Evolutionary conservation across 345 rosid genomes (phyloP).

Genomic region (Tarenaya hassleriana): DNA sequence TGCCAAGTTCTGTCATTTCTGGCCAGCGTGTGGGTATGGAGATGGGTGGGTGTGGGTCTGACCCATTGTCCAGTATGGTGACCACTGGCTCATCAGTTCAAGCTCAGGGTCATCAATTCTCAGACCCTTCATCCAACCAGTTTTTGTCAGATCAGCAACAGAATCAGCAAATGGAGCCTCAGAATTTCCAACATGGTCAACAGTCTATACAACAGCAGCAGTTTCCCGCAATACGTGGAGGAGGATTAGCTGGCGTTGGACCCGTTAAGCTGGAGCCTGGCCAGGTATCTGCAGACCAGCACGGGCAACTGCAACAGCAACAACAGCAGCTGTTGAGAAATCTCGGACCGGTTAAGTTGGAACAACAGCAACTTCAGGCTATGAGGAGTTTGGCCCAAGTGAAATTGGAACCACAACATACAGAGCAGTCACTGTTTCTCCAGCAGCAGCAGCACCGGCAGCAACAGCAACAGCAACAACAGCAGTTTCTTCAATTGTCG

Average conservation of each 20-base stretch:
- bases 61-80: slow-evolving; percentile 61
- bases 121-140: slow-evolving; percentile 53
- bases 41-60: slow-evolving; percentile 62
- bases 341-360: slow-evolving; percentile 63
- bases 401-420: slow-evolving; percentile 73
- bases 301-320: slow-evolving; percentile 43
- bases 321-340: slow-evolving; percentile 58
- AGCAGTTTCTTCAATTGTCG: slow-evolving; percentile 70
- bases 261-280: slow-evolving; percentile 76
- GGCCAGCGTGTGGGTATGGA: slow-evolving; percentile 59
- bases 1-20: slow-evolving; percentile 42
- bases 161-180: slow-evolving; percentile 57
- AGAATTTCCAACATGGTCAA: slow-evolving; percentile 70
- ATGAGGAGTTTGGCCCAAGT: slow-evolving; percentile 61
- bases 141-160: slow-evolving; percentile 64
- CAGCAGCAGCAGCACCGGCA: slow-evolving; percentile 82
- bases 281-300: slow-evolving; percentile 62
- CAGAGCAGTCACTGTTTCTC: slow-evolving; percentile 67
- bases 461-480: slow-evolving; percentile 56
- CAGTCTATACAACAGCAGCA: slow-evolving; percentile 74
- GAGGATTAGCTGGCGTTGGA: slow-evolving; percentile 65
- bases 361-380: slow-evolving; percentile 56
- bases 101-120: slow-evolving; percentile 73
- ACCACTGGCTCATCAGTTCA: slow-evolving; percentile 61
- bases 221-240: slow-evolving; percentile 48